Base-by-base conservation (phyloP, 1,284 basidiomycete species). In the Rugosomyces carneus region DNA sequence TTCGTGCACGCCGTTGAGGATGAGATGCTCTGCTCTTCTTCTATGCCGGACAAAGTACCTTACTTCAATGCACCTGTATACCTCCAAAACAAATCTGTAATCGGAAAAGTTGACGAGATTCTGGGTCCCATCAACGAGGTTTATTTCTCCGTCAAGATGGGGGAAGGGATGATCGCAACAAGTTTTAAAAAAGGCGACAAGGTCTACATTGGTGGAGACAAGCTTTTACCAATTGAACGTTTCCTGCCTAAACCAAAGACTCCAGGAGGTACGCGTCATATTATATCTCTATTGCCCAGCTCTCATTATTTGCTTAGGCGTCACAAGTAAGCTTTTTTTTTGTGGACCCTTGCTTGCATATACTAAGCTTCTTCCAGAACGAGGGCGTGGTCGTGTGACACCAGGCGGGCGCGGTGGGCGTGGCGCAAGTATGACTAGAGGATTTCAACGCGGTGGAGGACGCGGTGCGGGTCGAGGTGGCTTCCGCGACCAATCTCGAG, bases 41-140 rank as follows among this genome's bases (percentile, higher is more conserved):
- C 83, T 29, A 80, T 93, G 63, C 71, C 84, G 1, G 84, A 93
- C 67, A 94, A 91, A 73, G 90, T 99, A 11, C 96, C 96, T 0
- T 96, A 96, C 71, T 99, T 99, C 76, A 99, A 99, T 67, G 95
- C 96, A 0, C 95, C 96, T 44, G 96, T 99, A 64, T 99, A 97
- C 68, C 80, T 99, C 42, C 85, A 93, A 73, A 99, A 99, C 72
- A 99, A 98, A 72, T 93, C 93, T 7, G 80, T 81, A 52, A 92
- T 97, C 53, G 93, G 93, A 53, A 95, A 94, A 67, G 89, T 97
- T 31, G 93, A 97, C 67, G 93, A 97, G 67, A 96, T 97, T 53
- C 76, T 97, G 13, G 93, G 93, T 0, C 96, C 96, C 8, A 95
- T 99, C 67, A 99, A 99, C 67, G 93, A 99, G 65, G 93, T 99